These are phyloP conservation scores for Aspergillus fijiensis DNA, from an alignment of 2,329 filamentous ascomycete species.

Conservation along the genomic window DNA sequence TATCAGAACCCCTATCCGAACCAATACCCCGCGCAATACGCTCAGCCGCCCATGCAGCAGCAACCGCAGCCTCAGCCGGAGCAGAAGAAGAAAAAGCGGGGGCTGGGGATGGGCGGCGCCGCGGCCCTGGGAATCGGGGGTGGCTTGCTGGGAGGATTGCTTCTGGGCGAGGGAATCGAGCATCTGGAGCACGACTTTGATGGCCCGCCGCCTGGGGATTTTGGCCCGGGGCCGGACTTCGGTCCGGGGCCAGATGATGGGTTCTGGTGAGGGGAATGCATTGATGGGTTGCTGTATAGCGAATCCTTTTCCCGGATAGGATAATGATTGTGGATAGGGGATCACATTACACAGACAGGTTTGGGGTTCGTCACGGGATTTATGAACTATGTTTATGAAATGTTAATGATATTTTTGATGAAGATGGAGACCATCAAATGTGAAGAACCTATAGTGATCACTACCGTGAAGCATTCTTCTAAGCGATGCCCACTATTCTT, in stretches of 20 bases:
- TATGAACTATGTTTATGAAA: too few species aligned
- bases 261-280: not conserved
- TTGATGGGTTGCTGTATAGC: not conserved
- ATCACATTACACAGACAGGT: too few species aligned
- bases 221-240: not conserved
- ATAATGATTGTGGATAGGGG: too few species aligned
- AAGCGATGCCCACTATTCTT: too few species aligned
- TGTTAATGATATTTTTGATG: too few species aligned
- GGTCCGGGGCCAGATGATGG: not conserved
- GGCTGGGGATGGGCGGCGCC: slow-evolving; percentile 1
- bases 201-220: not conserved
- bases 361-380: too few species aligned
- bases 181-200: slow-evolving; percentile 1
- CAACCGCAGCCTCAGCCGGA: not conserved
- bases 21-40: not conserved
- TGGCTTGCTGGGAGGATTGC: slow-evolving; percentile 1
- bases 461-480: too few species aligned
- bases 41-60: not conserved
- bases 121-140: slow-evolving; percentile 1
- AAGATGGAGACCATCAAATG: too few species aligned
- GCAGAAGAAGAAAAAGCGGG: not conserved
- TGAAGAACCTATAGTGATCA: too few species aligned
- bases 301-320: too few species aligned
- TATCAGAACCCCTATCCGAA: not conserved
- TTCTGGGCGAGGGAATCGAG: slow-evolving; percentile 5